Evolutionary conservation across 1,284 basidiomycete species (phyloP), one percentile per base, ranked within the genome.

Genomic region (Exobasidium rhododendri): DNA sequence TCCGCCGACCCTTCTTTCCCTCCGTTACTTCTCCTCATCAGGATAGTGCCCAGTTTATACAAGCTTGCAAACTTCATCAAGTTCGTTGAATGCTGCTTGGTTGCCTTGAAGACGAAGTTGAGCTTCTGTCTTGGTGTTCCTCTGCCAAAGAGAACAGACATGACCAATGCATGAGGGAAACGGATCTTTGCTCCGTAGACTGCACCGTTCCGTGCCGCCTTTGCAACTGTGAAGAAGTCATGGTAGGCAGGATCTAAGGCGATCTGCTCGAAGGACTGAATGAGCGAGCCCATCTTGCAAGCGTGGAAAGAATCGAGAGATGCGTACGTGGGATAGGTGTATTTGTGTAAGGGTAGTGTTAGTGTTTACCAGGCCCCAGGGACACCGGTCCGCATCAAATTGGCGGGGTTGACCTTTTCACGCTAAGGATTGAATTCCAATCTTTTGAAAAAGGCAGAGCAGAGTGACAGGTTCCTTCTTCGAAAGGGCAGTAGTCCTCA

Each of bases 91-190:
- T 94, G 92, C 65, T 89, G 88, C 73, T 86, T 89, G 2, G 96
- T 97, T n/a, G 94, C 90, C 24, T 85, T 86, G 78, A 88, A 88
- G 69, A 98, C 91, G 61, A 85, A 83, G 57, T 82, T 82, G 43
- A 86, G 73, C 46, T 91, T 87, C 13, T 86, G 80, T 71, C 83
- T 59, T 10, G 67, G 65, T 28, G 69, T 68, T 13, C 73, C 72
- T 1, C 75, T 62, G 6, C 80, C 78, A 77, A 98, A 98, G 29
- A 98, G 84, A 64, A 97, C 86, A n/a, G 92, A 89, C 94, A 98
- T 98, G 61, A 98, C 89, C 28, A 99, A 83, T 1, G 96, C 94
- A 85, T 99, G 96, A n/a, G 96, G 96, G 78, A 96, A 96, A 50
- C 83, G 71, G 71, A 97, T 91, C 84, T 97, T 97, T 75, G 89